phyloP scores from a whole-genome alignment of 2,329 filamentous ascomycete genomes.

The Fusarium chuoi region DNA sequence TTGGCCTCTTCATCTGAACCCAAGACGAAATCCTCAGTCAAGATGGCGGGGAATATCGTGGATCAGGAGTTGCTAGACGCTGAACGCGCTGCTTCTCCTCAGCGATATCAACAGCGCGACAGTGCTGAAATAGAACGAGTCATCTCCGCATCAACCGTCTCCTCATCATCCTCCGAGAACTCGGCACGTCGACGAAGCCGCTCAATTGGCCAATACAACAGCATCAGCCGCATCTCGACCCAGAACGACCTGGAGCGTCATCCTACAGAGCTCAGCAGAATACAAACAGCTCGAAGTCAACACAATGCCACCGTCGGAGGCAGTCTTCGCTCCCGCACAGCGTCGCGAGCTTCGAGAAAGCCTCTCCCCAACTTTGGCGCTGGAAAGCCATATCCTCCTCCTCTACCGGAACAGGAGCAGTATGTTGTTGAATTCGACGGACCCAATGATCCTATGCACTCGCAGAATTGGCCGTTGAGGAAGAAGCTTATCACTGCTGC shows the following conservation, averaged over 20 bases:
- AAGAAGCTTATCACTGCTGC: slow-evolving; percentile 79
- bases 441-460: slow-evolving; percentile 82
- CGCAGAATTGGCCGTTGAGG: slow-evolving; percentile 84
- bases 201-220: slow-evolving; percentile 48
- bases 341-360: slow-evolving; percentile 61
- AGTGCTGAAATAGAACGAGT: slow-evolving; percentile 70
- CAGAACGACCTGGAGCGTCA: slow-evolving; percentile 75
- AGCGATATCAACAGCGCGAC: slow-evolving; percentile 51
- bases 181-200: slow-evolving; percentile 26
- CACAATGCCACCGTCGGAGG: slow-evolving; percentile 78
- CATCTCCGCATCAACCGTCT: slow-evolving; percentile 61
- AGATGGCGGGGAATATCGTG: slow-evolving; percentile 60
- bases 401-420: slow-evolving; percentile 74
- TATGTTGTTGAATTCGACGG: slow-evolving; percentile 90
- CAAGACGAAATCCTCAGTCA: slow-evolving; percentile 1
- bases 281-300: slow-evolving; percentile 76
- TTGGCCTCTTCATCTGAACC: neutral
- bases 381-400: slow-evolving; percentile 79
- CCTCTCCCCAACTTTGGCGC: slow-evolving; percentile 76
- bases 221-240: slow-evolving; percentile 71
- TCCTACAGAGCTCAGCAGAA: slow-evolving; percentile 75
- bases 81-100: slow-evolving; percentile 64
- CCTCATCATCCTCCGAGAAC: slow-evolving; percentile 58
- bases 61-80: slow-evolving; percentile 64
- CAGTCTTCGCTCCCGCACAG: slow-evolving; percentile 49